phyloP scores from a whole-genome alignment of 495 filamentous ascomycete genomes.

The Ascodesmis nigricans region DNA sequence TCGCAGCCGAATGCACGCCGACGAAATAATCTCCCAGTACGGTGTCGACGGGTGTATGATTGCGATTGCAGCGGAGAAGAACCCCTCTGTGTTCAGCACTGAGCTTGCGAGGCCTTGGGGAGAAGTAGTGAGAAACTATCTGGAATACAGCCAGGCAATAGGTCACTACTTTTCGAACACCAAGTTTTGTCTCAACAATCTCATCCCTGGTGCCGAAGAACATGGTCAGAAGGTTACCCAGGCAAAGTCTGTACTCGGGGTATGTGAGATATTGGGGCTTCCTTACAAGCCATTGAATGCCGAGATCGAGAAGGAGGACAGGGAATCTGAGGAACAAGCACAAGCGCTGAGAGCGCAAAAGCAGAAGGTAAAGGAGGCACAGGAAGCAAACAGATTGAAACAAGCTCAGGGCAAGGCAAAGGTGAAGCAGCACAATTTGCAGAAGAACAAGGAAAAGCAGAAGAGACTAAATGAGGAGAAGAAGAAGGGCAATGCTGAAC shows the following conservation, averaged over 20 bases:
- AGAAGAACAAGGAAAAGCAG: no score
- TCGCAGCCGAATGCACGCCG: slow-evolving; percentile 39
- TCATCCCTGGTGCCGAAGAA: slow-evolving; percentile 70
- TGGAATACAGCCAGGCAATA: slow-evolving; percentile 44
- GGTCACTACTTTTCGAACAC: slow-evolving; percentile 81
- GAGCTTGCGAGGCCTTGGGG: slow-evolving; percentile 43
- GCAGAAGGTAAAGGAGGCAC: slow-evolving; percentile 12
- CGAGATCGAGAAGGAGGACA: neutral
- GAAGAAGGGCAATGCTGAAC: no score
- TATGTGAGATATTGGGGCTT: slow-evolving; percentile 35
- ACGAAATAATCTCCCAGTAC: slow-evolving; percentile 45
- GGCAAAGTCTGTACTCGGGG: slow-evolving; percentile 40
- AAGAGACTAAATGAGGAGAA: no score
- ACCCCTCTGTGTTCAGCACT: slow-evolving; percentile 59
- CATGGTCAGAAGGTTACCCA: slow-evolving; percentile 28
- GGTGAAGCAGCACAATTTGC: no score
- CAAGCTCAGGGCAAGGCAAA: slow-evolving; percentile 1
- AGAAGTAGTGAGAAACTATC: slow-evolving; percentile 51
- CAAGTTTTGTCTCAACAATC: slow-evolving; percentile 64
- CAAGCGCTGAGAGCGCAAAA: slow-evolving; percentile 1
- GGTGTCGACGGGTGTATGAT: slow-evolving; percentile 93
- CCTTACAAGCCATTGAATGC: slow-evolving; percentile 4
- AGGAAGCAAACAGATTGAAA: slow-evolving; percentile 16
- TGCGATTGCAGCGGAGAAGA: slow-evolving; percentile 70
- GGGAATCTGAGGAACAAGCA: neutral